Evolutionary conservation across 1,284 basidiomycete genomes (phyloP).

Genomic region (Ustilago curta): DNA sequence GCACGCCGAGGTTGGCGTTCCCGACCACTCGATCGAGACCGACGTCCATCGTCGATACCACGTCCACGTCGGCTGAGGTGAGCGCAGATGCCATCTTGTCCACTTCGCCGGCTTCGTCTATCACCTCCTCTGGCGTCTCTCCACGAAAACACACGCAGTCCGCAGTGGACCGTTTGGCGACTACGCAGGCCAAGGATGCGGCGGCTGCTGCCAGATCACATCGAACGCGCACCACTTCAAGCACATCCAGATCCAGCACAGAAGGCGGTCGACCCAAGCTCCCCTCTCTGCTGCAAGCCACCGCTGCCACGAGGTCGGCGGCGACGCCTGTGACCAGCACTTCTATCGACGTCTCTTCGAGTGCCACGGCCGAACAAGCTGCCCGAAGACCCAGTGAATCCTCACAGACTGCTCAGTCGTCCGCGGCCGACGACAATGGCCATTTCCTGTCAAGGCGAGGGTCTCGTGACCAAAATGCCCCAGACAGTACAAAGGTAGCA

Average conservation of each 20-base stretch:
- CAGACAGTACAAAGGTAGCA: slow-evolving; percentile 23
- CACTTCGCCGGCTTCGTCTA: slow-evolving; percentile 40
- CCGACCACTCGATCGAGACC: slow-evolving; percentile 36
- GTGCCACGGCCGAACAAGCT: slow-evolving; percentile 7
- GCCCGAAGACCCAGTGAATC: not conserved
- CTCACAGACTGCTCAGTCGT: not conserved
- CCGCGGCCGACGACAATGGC: not conserved
- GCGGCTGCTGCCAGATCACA: slow-evolving; percentile 39
- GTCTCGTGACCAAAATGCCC: slow-evolving; percentile 15
- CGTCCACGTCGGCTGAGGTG: slow-evolving; percentile 17
- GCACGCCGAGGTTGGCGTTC: slow-evolving; percentile 37
- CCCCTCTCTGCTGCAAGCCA: slow-evolving; percentile 35
- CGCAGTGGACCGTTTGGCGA: slow-evolving; percentile 33
- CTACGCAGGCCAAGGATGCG: slow-evolving; percentile 38
- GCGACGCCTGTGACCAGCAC: slow-evolving; percentile 33
- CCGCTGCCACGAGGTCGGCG: slow-evolving; percentile 17
- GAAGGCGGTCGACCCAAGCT: slow-evolving; percentile 35
- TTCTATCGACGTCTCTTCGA: slow-evolving; percentile 15
- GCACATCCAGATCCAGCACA: slow-evolving; percentile 39
- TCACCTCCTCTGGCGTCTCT: slow-evolving; percentile 26
- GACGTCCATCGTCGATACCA: slow-evolving; percentile 46
- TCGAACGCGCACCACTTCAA: slow-evolving; percentile 30
- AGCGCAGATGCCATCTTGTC: slow-evolving; percentile 34
- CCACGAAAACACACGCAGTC: slow-evolving; percentile 45
- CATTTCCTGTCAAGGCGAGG: slow-evolving; percentile 14